phyloP scores from a whole-genome alignment of 2,329 filamentous ascomycete genomes.

The Ophiostoma quercus region DNA sequence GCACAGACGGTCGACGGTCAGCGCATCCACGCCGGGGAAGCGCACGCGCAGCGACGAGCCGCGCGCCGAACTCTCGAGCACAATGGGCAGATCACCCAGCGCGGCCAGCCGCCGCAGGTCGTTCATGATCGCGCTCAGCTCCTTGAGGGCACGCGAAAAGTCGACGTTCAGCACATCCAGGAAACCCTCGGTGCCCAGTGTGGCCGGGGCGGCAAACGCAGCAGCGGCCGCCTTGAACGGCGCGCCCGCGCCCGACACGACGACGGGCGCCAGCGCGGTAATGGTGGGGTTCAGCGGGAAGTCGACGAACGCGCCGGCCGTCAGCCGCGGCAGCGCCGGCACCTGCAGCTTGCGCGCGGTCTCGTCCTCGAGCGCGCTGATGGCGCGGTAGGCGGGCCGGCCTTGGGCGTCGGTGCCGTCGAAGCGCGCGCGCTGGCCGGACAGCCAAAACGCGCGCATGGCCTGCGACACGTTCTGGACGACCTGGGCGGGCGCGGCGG shows the following conservation, averaged over 20 bases:
- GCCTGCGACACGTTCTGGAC: conserved; percentile 93
- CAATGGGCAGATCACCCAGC: conserved; percentile 78
- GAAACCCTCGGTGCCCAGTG: conserved; percentile 75
- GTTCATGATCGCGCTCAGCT: conserved; percentile 70
- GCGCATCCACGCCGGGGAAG: conserved; percentile 84
- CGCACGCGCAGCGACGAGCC: conserved; percentile 68
- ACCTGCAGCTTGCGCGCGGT: conserved; percentile 61
- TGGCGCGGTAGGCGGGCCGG: conserved; percentile 70
- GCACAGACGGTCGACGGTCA: conserved; percentile 76
- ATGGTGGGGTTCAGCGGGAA: conserved; percentile 85
- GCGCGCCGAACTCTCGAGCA: conserved; percentile 55
- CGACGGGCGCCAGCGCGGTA: conserved; percentile 73
- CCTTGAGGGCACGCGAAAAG: conserved; percentile 80
- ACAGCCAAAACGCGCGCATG: conserved; percentile 86
- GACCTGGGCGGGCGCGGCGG: conserved; percentile 80
- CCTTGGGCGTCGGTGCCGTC: conserved; percentile 70
- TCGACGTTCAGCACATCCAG: conserved; percentile 80
- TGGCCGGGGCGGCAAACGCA: conserved; percentile 40
- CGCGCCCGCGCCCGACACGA: neutral
- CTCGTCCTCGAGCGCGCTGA: conserved; percentile 71
- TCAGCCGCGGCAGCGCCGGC: conserved; percentile 27
- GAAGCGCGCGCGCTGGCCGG: conserved; percentile 81
- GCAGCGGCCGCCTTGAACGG: conserved; percentile 34
- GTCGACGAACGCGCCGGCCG: conserved; percentile 73
- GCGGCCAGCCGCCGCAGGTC: conserved; percentile 73